Evolutionary conservation across 768 basidiomycete species (phyloP), one percentile per base, ranked within the genome.

Genomic region (Podaxis pistillaris): DNA sequence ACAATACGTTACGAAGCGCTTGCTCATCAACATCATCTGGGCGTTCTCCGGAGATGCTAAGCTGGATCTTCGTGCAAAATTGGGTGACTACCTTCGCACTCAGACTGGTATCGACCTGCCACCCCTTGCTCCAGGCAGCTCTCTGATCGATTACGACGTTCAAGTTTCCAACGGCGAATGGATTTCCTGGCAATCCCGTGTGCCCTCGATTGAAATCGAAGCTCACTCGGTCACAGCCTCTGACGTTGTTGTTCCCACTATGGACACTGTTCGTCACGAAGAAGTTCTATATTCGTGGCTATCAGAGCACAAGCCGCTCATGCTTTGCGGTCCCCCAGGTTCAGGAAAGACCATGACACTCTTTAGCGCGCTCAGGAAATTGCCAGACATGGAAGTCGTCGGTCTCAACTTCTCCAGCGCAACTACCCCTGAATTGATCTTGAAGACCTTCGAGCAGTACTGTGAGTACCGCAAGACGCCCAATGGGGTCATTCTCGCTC

Each of bases 301-400:
- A 5, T 94, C 95, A 2, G 97, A 98, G 73, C 97, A 98, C 76
- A 98, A 98, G 70, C 97, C 97, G 19, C 84, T 99, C 59, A 92
- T 99, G 86, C 84, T 99, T 26, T 99, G 96, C 72, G 97, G 97
- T 51, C 97, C 97, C 69, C 97, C 97, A n/a, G 97, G 97, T 71
- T 98, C 97, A 22, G 97, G 97, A 24, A 99, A 99, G 79, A 99
- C 97, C 6, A 99, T 99, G 97, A 98, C 97, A 0, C 80, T 99
- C 19, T 98, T 99, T 79, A 97, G 94, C 68, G 97, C 97, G 9
- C 83, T 99, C 33, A 88, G 97, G 62, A 98, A 98, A 74, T 84
- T 98, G 41, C 96, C 97, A 1, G 94, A 98, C 75, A 95, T 99
- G 90, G 97, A 99, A 71, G 94, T 98, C 50, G 96, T 98, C 67